Conservation (phyloP, 345 rosid genomes). For the Citrus reticulata region DNA sequence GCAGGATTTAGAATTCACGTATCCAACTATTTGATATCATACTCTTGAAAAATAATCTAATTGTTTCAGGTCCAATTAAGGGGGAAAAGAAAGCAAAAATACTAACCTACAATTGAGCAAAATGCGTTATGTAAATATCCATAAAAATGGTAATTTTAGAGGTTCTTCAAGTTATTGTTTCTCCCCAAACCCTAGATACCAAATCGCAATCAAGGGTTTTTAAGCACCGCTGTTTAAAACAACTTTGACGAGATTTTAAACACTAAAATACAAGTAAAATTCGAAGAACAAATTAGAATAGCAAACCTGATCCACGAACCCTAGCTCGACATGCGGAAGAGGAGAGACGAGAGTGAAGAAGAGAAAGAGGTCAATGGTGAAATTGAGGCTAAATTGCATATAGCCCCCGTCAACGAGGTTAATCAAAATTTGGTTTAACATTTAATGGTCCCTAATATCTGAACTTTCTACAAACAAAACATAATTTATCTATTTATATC, state of each 20-base stretch:
- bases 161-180: not conserved
- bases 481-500: too few relatives aligned
- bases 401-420: not conserved
- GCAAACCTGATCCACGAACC: slow-evolving; percentile 11
- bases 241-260: not conserved
- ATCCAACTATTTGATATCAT: not conserved
- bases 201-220: not conserved
- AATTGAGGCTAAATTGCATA: not conserved
- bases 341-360: not conserved
- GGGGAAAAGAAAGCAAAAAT: not conserved
- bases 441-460: not conserved
- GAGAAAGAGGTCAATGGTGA: not conserved
- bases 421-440: not conserved
- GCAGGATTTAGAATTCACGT: not conserved
- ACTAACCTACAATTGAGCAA: not conserved
- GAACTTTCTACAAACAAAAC: not conserved
- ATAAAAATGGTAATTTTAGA: not conserved
- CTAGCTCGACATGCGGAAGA: not conserved
- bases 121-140: not conserved
- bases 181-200: not conserved
- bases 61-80: not conserved
- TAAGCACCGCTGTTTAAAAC: not conserved
- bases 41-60: not conserved
- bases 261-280: not conserved
- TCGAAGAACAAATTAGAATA: not conserved